Evolutionary conservation across 495 filamentous ascomycete genomes (phyloP).

Genomic region (Neurospora pannonica): DNA sequence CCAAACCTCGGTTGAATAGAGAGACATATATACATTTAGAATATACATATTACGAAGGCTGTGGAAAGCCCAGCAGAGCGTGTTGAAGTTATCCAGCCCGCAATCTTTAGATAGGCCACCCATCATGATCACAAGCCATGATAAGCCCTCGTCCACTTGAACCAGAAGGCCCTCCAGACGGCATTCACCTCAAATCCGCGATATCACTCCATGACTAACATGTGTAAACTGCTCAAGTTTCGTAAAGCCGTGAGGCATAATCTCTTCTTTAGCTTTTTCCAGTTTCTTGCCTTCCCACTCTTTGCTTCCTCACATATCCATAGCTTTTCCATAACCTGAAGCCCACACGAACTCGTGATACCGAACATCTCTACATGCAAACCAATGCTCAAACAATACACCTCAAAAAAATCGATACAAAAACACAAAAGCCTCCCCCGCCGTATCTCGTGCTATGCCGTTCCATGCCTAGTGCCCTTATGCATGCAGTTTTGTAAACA

Average conservation of each 20-base stretch:
- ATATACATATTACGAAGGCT: neutral
- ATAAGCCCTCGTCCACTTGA: neutral
- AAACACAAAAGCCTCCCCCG: neutral
- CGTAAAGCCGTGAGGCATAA: neutral
- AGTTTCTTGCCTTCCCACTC: neutral
- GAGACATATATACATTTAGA: neutral
- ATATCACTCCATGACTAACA: neutral
- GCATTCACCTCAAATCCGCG: neutral
- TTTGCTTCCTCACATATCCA: neutral
- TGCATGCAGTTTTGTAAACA: neutral
- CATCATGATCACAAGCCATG: neutral
- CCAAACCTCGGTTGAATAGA: too few relatives aligned
- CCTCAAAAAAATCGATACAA: neutral
- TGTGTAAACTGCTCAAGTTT: neutral
- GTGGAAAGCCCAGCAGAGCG: neutral
- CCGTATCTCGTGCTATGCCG: neutral
- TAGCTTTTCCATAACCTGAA: neutral
- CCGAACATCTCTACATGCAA: neutral
- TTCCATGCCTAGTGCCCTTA: neutral
- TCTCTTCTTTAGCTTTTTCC: neutral
- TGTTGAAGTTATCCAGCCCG: neutral
- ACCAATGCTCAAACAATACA: neutral
- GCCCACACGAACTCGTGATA: neutral
- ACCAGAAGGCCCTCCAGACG: neutral
- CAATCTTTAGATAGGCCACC: neutral